Conservation (phyloP, 768 basidiomycete species). For the Suillus cothurnatus region DNA sequence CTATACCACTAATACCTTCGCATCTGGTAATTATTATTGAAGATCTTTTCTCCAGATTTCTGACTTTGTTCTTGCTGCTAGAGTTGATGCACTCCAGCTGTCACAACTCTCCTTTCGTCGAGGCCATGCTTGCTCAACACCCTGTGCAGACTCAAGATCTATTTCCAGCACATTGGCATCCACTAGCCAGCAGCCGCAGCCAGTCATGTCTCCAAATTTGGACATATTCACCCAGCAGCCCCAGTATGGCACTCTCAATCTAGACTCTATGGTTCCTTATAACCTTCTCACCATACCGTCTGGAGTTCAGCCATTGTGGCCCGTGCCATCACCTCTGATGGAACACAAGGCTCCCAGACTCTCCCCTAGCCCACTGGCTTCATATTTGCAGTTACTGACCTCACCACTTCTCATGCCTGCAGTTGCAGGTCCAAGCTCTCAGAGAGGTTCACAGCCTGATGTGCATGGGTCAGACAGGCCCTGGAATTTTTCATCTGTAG, state of each 20-base stretch:
- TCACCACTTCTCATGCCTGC: neutral
- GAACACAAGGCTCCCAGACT: too few species aligned
- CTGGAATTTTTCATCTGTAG: neutral
- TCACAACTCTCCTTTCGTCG: neutral
- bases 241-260: too few species aligned
- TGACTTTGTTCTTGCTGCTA: neutral
- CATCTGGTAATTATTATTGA: neutral
- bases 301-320: neutral
- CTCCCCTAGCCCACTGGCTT: neutral
- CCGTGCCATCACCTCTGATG: too few species aligned
- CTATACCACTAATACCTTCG: neutral
- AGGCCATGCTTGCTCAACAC: neutral
- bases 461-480: too few species aligned
- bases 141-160: neutral
- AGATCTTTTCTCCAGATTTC: neutral
- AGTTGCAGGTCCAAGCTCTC: neutral
- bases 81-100: neutral
- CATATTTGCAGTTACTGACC: neutral
- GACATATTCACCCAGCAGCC: too few species aligned
- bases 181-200: neutral
- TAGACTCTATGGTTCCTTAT: neutral
- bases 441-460: neutral
- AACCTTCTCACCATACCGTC: neutral
- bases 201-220: too few species aligned
- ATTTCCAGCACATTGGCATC: neutral